Evolutionary conservation across 352 stramenopile genomes (phyloP).

Genomic region (Globisporangium carolinianum): DNA sequence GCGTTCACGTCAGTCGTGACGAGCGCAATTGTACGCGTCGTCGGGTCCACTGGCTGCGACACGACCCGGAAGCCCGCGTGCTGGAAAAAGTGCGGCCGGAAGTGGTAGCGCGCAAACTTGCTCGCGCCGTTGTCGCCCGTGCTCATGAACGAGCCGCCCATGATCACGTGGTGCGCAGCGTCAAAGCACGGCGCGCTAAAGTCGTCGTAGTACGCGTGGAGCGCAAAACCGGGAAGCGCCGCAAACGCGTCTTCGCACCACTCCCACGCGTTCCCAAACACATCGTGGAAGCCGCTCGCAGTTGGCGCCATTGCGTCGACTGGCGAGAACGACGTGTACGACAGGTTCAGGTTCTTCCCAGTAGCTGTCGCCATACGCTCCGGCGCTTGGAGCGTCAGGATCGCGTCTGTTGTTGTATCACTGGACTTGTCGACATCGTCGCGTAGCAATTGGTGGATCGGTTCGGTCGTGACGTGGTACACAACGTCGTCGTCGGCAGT

Average conservation of each 20-base stretch:
- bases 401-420: conserved; percentile 54
- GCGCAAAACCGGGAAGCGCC: conserved; percentile 87
- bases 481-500: conserved; percentile 58
- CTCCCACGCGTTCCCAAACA: conserved; percentile 95
- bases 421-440: conserved; percentile 43
- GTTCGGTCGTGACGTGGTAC: conserved; percentile 90
- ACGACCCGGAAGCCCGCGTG: conserved; percentile 94
- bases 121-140: conserved; percentile 92
- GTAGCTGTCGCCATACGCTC: conserved; percentile 26
- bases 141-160: conserved; percentile 94
- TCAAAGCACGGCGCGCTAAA: conserved; percentile 98
- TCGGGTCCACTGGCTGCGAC: conserved; percentile 65
- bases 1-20: conserved; percentile 69
- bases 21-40: conserved; percentile 41
- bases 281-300: conserved; percentile 86
- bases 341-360: conserved; percentile 91
- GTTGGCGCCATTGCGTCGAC: conserved; percentile 79
- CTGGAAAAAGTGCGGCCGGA: conserved; percentile 96
- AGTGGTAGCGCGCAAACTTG: conserved; percentile 95
- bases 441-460: conserved; percentile 90
- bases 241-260: conserved; percentile 96
- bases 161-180: conserved; percentile 94
- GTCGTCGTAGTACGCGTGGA: conserved; percentile 94
- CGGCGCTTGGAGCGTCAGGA: conserved; percentile 53
- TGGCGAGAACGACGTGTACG: conserved; percentile 86